Evolutionary conservation across 2,329 filamentous ascomycete genomes (phyloP), one percentile per base, ranked within the genome.

Genomic region (Alternaria metachromatica): DNA sequence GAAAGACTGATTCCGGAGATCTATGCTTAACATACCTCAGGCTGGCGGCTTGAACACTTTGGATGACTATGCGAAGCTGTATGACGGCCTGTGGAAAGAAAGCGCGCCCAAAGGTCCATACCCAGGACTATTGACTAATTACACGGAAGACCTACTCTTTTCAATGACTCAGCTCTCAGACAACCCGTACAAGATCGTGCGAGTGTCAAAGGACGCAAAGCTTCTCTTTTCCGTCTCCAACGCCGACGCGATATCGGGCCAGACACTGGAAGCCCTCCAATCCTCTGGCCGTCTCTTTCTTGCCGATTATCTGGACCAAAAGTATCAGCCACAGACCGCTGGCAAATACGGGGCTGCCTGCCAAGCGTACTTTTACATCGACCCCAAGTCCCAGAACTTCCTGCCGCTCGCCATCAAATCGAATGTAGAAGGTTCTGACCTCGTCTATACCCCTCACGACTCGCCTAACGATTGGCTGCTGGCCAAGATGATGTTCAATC

Each of bases 401-500:
- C 71, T 86, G 6, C 84, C 84, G 4, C 74, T 86, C 21, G 84
- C 83, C 3, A 84, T 86, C 65, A 80, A 81, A 63, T 82, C 83
- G n/a, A 84, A 84, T 60, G 74, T 76, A 13, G 43, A 48, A 25
- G 80, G 80, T 15, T 72, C 69, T 2, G 76, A 81, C 62, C 68
- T 84, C 37, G 76, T 81, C 6, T 86, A 86, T 71, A 86, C 84
- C 3, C 84, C 84, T 3, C 68, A 77, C 1, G 84, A 86, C 61
- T 55, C 65, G 0, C 23, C 70, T 4, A 78, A 80, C n/a, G 84
- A 87, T 71, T 86, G 84, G 84, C 70, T 84, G 6, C 71, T 86
- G 5, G 85, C 84, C 6, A 86, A 86, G 74, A 82, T 85, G 46
- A 78, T 84, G 67, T 84, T 84, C 69, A 84, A 85, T 54, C 72